phyloP scores from a whole-genome alignment of 768 basidiomycete genomes.

The Tricholoma flavovirens region DNA sequence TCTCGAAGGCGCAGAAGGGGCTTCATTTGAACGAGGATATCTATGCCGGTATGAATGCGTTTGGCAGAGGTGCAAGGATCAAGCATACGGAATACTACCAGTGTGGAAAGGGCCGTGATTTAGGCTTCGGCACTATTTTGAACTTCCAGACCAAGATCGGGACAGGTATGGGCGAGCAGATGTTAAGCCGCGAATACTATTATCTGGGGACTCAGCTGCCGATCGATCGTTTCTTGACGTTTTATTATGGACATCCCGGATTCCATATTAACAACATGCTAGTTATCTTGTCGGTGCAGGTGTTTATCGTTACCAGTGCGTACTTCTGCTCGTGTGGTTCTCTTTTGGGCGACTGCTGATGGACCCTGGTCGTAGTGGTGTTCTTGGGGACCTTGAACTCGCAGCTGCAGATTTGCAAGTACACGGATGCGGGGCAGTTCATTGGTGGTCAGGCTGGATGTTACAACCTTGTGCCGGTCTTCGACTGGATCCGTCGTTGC shows the following conservation, averaged over 20 bases:
- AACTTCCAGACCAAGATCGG: conserved; percentile 99
- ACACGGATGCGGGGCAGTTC: conserved; percentile 65
- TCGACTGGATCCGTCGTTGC: conserved; percentile 91
- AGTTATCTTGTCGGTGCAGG: conserved; percentile 93
- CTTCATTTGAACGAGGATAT: conserved; percentile 99
- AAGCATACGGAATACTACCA: conserved; percentile 99
- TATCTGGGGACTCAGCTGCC: conserved; percentile 97
- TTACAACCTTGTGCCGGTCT: conserved; percentile 91
- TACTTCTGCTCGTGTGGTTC: conserved; percentile 13
- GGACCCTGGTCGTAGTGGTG: conserved; percentile 53
- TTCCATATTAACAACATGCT: conserved; percentile 99
- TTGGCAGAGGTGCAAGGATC: conserved; percentile 94
- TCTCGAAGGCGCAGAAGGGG: conserved; percentile 99
- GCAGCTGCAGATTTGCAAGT: conserved; percentile 73
- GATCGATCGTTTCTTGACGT: conserved; percentile 97
- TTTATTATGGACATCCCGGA: conserved; percentile 98
- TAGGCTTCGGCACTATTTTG: conserved; percentile 97
- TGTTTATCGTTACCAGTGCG: conserved; percentile 89
- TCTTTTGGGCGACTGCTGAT: conserved; percentile 1
- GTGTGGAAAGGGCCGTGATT: conserved; percentile 97
- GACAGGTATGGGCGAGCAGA: conserved; percentile 99
- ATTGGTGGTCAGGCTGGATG: conserved; percentile 80
- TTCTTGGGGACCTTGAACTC: conserved; percentile 92
- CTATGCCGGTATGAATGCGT: conserved; percentile 98
- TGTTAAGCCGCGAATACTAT: conserved; percentile 98